Conservation (phyloP, 1,284 basidiomycete genomes). For the Wallemia mellicola region DNA sequence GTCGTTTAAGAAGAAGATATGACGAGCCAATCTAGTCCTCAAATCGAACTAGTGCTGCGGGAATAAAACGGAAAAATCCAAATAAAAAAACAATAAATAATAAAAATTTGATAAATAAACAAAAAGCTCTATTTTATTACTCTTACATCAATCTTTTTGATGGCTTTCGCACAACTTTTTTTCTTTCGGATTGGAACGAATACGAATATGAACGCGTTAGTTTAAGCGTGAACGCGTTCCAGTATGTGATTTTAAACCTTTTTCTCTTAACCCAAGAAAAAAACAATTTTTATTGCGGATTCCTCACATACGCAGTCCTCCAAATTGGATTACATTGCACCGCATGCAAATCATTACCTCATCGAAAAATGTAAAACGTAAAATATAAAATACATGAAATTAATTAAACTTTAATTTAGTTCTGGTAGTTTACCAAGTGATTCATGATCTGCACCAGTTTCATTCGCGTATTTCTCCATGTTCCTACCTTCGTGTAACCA, state of each 20-base stretch:
- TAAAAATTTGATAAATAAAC: background rate
- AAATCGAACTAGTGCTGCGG: background rate
- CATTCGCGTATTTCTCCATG: background rate
- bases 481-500: background rate
- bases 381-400: background rate
- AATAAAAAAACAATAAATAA: background rate
- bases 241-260: background rate
- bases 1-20: background rate
- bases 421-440: background rate
- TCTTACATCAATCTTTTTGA: background rate
- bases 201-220: background rate
- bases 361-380: background rate
- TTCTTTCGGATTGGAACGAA: background rate
- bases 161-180: background rate
- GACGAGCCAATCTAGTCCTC: background rate
- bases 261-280: background rate
- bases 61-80: background rate
- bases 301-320: background rate
- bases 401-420: background rate
- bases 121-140: background rate
- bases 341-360: background rate
- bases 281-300: background rate
- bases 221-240: background rate
- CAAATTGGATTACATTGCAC: background rate
- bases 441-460: background rate